These are phyloP conservation scores for Myriangium duriaei DNA, from an alignment of 2,329 filamentous ascomycete genomes.

Conservation along the genomic window DNA sequence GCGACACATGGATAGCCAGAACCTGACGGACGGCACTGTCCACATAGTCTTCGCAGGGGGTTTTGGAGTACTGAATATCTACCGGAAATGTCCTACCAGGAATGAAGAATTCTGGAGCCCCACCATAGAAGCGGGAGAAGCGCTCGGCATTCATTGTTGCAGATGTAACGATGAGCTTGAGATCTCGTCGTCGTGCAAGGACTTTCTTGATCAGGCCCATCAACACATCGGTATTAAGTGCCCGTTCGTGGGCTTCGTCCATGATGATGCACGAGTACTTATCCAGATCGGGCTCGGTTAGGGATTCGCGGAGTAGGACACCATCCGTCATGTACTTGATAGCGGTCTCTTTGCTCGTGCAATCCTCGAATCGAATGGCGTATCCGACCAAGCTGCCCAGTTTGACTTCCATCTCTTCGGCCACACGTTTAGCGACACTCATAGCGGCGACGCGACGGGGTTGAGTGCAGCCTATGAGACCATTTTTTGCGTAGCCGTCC, in stretches of 20 bases:
- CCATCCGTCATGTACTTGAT: constrained; percentile 99
- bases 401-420: constrained; percentile 94
- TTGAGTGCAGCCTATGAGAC: constrained; percentile 93
- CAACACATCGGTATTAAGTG: constrained; percentile 89
- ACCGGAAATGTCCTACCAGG: constrained; percentile 94
- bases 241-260: constrained; percentile 97
- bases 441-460: constrained; percentile 93
- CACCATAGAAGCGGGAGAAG: constrained; percentile 91
- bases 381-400: constrained; percentile 85
- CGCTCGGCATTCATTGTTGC: constrained; percentile 97
- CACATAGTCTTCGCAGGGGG: constrained; percentile 94
- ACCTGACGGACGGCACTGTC: constrained; percentile 95
- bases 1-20: constrained; percentile 88
- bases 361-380: constrained; percentile 96
- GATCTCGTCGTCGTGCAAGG: constrained; percentile 70
- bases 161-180: constrained; percentile 95
- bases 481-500: constrained; percentile 77
- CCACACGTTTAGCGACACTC: constrained; percentile 96
- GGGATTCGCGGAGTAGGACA: constrained; percentile 80
- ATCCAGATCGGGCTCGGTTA: constrained; percentile 85
- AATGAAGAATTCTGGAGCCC: constrained; percentile 91
- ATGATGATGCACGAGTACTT: constrained; percentile 98
- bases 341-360: constrained; percentile 83
- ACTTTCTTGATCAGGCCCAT: constrained; percentile 99
- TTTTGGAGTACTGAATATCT: constrained; percentile 88